Percentiles rank a stretch among this genome's conserved stretches.
phyloP scores from a whole-genome alignment of 768 basidiomycete species.

The Amanita molliuscula region DNA sequence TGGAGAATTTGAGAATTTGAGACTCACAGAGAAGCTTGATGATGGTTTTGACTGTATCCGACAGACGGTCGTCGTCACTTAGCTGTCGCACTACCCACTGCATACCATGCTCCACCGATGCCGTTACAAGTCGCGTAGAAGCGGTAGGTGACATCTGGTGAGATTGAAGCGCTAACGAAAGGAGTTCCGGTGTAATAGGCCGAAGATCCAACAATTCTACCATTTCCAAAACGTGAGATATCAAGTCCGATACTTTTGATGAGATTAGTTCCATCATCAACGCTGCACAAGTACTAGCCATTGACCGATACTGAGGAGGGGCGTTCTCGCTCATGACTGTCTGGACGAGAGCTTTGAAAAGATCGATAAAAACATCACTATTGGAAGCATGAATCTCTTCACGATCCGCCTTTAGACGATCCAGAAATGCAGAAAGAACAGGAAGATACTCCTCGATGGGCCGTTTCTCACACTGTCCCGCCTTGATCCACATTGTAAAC shows the following conservation, averaged over 20 bases:
- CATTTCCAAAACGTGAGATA: constrained; percentile 15
- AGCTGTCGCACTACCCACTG: constrained; percentile 43
- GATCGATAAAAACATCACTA: background rate
- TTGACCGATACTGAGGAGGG: constrained; percentile 9
- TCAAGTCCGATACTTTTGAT: constrained; percentile 12
- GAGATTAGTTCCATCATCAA: constrained; percentile 14
- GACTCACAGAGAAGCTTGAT: constrained; percentile 30
- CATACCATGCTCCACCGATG: constrained; percentile 34
- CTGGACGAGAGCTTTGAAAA: background rate
- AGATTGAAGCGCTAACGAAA: constrained; percentile 22
- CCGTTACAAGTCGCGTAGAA: constrained; percentile 14
- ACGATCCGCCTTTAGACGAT: constrained; percentile 14
- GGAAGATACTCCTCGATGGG: constrained; percentile 22
- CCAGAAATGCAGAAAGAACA: constrained; percentile 38
- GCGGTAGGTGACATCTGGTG: constrained; percentile 9
- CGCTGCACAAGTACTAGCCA: constrained; percentile 9
- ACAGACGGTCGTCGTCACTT: constrained; percentile 19
- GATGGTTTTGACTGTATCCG: constrained; percentile 10
- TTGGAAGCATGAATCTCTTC: constrained; percentile 4
- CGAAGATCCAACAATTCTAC: constrained; percentile 17
- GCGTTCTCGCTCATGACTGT: constrained; percentile 9
- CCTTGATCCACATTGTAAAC: constrained; percentile 31
- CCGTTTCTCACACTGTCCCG: constrained; percentile 15
- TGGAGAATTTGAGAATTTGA: background rate
- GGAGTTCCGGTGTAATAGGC: constrained; percentile 17